These are phyloP conservation scores for Prunella vulgaris DNA, from an alignment of 257 asterid species.

Conservation along the genomic window DNA sequence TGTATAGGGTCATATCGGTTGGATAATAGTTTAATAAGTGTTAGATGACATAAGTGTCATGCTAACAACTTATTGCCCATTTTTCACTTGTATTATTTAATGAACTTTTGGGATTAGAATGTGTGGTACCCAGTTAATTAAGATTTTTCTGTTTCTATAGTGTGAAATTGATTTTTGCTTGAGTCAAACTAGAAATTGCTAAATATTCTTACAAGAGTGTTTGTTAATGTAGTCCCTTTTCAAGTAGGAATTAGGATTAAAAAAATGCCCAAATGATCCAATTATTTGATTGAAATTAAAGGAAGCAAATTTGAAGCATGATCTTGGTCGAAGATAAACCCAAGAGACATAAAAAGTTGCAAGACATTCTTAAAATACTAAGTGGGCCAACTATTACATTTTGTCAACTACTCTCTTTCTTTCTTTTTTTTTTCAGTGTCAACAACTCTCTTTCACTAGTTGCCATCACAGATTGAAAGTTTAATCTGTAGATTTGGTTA, in stretches of 20 bases:
- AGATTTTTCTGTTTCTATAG: background rate
- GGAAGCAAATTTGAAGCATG: slow-evolving; percentile 10
- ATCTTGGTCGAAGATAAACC: slow-evolving; percentile 3
- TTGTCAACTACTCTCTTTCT: slow-evolving; percentile 32
- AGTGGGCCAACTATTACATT: slow-evolving; percentile 14
- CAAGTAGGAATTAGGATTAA: background rate
- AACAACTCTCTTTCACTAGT: slow-evolving; percentile 32
- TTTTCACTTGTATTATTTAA: too few species aligned
- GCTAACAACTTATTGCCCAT: too few species aligned
- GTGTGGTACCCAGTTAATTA: background rate
- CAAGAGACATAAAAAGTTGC: background rate
- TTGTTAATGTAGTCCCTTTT: background rate
- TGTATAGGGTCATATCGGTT: background rate
- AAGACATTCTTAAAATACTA: slow-evolving; percentile 17
- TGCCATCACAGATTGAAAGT: slow-evolving; percentile 16
- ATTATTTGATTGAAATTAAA: background rate
- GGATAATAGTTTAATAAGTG: background rate
- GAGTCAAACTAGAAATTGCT: too few species aligned
- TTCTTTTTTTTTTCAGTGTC: too few species aligned
- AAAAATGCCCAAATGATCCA: background rate
- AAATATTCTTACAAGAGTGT: background rate
- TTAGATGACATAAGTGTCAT: too few species aligned
- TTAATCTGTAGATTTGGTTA: background rate
- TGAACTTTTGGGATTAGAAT: background rate
- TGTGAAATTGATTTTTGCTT: background rate